phyloP scores from a whole-genome alignment of 148 eudicot species.

The Camellia granthamiana region DNA sequence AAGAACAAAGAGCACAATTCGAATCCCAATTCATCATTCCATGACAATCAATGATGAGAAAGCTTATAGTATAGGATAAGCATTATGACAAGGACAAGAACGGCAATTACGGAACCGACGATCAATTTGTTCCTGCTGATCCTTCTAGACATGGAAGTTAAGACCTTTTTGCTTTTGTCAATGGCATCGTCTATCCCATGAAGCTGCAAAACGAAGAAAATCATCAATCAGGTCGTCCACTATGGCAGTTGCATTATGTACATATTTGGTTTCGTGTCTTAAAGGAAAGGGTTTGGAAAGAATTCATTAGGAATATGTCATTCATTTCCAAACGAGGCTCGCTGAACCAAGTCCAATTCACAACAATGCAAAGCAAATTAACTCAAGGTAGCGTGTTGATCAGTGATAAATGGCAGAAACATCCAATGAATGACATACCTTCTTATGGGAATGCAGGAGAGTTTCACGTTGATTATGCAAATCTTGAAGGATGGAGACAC shows the following conservation, averaged over 20 bases:
- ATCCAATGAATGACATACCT: constrained; percentile 28
- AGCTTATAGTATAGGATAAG: constrained; percentile 73
- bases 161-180: constrained; percentile 85
- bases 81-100: constrained; percentile 69
- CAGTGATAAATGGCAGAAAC: not conserved
- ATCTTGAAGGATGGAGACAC: constrained; percentile 83
- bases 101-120: constrained; percentile 69
- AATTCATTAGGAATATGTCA: not conserved
- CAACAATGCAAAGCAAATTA: not conserved
- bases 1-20: not conserved
- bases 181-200: constrained; percentile 88
- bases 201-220: constrained; percentile 52
- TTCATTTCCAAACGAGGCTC: too few species aligned
- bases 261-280: not conserved
- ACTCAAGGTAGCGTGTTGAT: not conserved
- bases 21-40: not conserved
- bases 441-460: constrained; percentile 58
- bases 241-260: not conserved
- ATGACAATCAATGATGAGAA: constrained; percentile 25
- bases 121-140: constrained; percentile 92
- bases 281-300: not conserved
- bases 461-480: constrained; percentile 78
- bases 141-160: constrained; percentile 84
- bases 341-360: not conserved
- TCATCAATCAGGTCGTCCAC: not conserved